Base-by-base conservation (phyloP, 2,329 filamentous ascomycete genomes). In the Teratosphaeria nubilosa region DNA sequence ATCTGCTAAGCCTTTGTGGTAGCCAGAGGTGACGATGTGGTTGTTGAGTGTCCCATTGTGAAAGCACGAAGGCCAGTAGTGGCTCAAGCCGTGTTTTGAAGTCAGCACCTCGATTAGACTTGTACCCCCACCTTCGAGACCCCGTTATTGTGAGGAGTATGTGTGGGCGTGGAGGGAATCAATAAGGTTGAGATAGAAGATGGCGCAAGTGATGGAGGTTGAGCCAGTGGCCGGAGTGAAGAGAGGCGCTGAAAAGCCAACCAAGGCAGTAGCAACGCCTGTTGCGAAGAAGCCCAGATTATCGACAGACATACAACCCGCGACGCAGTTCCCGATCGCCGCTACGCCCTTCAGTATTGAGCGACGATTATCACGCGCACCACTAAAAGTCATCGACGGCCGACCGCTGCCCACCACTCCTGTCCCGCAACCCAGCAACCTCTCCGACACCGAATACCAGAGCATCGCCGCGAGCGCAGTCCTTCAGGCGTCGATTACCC, bases 401-500 rank as follows among this genome's bases (percentile, higher is more conserved):
- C 83, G 86, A 66, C 85, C 87, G 16, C 75, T 92, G 32, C 88
- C 88, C 2, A 88, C 85, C 0, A 80, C 91, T 14, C 80, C 86
- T 64, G 79, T 82, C 54, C 77, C 84, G 16, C 88, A 94, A 69
- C 74, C 84, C 0, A 79, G 82, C 7, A 79, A 85, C 61, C 76
- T 91, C 6, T 75, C 85, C 0, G 68, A 74, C 4, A 81, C 80
- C 63, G 86, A 90, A 14, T 92, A 86, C 68, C 88, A 91, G 73
- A 83, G 83, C 25, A 79, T 91, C 48, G 81, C 84, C 58, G 86
- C 90, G 66, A 90, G 89, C 73, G 87, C 86, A 64, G 87, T 92
- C 22, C 77, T 92, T 59, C 79, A 82, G 66, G 86, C 91, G 64
- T 90, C 88, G 1, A 78, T 94, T 27, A 75, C 82, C 54, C 81